Evolutionary conservation across 192 early-diverging fungal species (phyloP).

Genomic region (Backusella westeae): DNA sequence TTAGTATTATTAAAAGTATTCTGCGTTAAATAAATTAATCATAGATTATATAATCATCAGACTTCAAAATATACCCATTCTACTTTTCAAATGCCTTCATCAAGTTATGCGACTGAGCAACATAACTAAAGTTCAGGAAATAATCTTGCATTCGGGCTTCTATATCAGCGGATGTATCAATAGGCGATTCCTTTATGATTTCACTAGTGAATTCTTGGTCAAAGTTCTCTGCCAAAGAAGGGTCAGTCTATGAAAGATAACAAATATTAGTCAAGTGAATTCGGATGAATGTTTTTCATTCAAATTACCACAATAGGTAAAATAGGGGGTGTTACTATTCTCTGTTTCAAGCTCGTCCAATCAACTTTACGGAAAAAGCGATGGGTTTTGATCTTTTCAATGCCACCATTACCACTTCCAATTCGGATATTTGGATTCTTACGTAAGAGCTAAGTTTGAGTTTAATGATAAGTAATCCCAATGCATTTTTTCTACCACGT

Average conservation of each 20-base stretch:
- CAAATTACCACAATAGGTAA: slow-evolving; percentile 53
- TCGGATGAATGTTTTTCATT: not conserved
- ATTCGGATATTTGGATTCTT: slow-evolving; percentile 51
- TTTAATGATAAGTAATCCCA: not conserved
- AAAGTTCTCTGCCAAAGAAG: slow-evolving; percentile 79
- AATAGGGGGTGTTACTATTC: slow-evolving; percentile 66
- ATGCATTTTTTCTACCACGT: not conserved
- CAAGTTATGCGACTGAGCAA: slow-evolving; percentile 22
- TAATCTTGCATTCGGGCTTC: slow-evolving; percentile 25
- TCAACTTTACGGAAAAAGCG: slow-evolving; percentile 75
- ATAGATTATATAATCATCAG: not conserved
- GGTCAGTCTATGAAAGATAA: slow-evolving; percentile 37
- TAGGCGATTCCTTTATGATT: slow-evolving; percentile 52
- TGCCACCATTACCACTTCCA: slow-evolving; percentile 47
- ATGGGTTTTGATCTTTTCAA: slow-evolving; percentile 58
- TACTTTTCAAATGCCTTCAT: not conserved
- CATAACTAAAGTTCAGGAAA: slow-evolving; percentile 42
- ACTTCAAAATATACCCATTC: not conserved
- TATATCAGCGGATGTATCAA: slow-evolving; percentile 13
- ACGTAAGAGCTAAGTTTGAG: slow-evolving; percentile 38
- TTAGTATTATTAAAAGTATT: not conserved
- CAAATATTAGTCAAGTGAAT: not conserved
- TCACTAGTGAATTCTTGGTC: slow-evolving; percentile 69
- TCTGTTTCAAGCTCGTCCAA: slow-evolving; percentile 58
- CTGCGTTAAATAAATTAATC: not conserved